Base-by-base conservation (phyloP, 345 rosid species). In the Salix udensis region DNA sequence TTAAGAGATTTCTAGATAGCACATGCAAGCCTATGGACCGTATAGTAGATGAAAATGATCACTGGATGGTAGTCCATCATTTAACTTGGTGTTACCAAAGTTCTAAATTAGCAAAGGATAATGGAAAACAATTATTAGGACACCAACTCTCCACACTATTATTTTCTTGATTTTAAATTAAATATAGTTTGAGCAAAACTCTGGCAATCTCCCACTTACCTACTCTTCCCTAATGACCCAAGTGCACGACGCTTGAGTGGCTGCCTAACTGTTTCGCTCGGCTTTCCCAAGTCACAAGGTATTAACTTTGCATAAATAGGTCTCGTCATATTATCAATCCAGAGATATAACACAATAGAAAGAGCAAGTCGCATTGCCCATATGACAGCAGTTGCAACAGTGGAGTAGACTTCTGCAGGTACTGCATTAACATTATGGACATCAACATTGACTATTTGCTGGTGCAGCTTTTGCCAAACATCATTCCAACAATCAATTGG, bases 401-500 rank as follows among this genome's bases (percentile, higher is more conserved):
- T 87, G 53, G 97, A 84, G 80, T 92, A 94, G 55, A 91, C 88
- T 83, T 92, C 97, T 73, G 95, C 91, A 74, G 86, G 91, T 68
- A 91, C 95, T 2, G 92, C 78, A 79, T 91, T 82, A n/a, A 88
- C 97, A 81, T 94, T 90, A 69, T 85, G 65, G 58, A 94, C 94
- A 81, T 94, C 97, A 37, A 94, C 90, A 81, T 91, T 91, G 67
- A 89, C 93, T 74, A 92, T 86, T 76, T 94, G 98, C 68, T 91
- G 91, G 82, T 94, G 98, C 87, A 94, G 81, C 87, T 94, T 94
- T 73, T 86, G 60, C 98, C 98, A 92, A 62, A 94, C 95, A 82
- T 91, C 97, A 84, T 91, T 92, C 97, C 98, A 92, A 81, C 94
- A 85, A 87, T 94, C 97, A 80, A 94, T 88, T 14, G 98, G 98